phyloP scores from a whole-genome alignment of 208 protist genomes.

The Angomonas ambiguus region DNA sequence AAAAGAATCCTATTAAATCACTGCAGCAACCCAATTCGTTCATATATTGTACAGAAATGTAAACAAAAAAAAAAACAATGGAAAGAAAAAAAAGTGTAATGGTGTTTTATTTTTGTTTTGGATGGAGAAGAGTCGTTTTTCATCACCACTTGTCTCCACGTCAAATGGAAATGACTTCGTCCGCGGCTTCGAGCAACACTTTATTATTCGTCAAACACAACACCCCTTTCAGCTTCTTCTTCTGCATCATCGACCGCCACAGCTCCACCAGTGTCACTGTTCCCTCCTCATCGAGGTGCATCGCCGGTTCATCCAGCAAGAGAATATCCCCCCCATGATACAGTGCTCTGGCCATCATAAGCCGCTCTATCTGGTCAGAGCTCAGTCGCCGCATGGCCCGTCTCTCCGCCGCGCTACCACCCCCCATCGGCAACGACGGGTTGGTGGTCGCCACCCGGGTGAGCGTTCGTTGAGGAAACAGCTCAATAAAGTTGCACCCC shows the following conservation, averaged over 20 bases:
- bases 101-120: neutral
- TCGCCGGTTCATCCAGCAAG: slow-evolving; percentile 69
- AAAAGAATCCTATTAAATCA: neutral
- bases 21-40: too few species aligned
- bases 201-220: slow-evolving; percentile 29
- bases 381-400: slow-evolving; percentile 33
- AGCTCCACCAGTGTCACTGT: slow-evolving; percentile 21
- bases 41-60: neutral
- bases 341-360: slow-evolving; percentile 69
- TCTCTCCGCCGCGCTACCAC: slow-evolving; percentile 19
- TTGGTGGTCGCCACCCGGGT: slow-evolving; percentile 35
- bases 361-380: slow-evolving; percentile 47
- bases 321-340: slow-evolving; percentile 54
- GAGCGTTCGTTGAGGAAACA: slow-evolving; percentile 47
- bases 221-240: slow-evolving; percentile 23
- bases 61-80: neutral
- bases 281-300: slow-evolving; percentile 32
- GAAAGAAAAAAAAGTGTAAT: neutral
- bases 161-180: slow-evolving; percentile 23
- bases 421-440: slow-evolving; percentile 11
- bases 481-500: slow-evolving; percentile 40
- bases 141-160: neutral
- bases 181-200: slow-evolving; percentile 23
- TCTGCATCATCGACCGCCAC: slow-evolving; percentile 29
- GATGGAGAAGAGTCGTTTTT: too few species aligned